phyloP scores from a whole-genome alignment of 2,329 filamentous ascomycete genomes.

The Claviceps sp. region DNA sequence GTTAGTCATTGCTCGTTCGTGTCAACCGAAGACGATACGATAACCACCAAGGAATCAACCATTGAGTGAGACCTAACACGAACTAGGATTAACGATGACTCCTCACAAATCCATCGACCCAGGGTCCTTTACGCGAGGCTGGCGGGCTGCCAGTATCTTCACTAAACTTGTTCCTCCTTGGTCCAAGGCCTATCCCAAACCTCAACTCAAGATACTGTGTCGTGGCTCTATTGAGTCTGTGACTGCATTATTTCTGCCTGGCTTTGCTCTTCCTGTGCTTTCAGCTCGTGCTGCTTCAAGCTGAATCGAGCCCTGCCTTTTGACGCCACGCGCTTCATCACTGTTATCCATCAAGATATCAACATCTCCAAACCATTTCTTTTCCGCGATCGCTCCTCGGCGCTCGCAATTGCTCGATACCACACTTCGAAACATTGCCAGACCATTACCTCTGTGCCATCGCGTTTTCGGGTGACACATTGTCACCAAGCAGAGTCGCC shows the following conservation, averaged over 20 bases:
- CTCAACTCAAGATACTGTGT: background rate
- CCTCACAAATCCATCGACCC: background rate
- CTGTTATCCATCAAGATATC: background rate
- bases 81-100: slow-evolving; percentile 5
- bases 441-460: background rate
- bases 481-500: background rate
- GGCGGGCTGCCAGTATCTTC: background rate
- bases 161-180: background rate
- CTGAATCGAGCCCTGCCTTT: background rate
- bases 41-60: background rate
- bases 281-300: background rate
- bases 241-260: background rate
- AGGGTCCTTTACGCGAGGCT: background rate
- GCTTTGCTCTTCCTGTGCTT: background rate
- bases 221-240: background rate
- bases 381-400: background rate
- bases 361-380: background rate
- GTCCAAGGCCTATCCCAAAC: background rate
- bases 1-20: background rate
- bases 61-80: slow-evolving; percentile 1
- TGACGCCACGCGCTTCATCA: background rate
- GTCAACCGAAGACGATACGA: background rate
- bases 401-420: background rate
- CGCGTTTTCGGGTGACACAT: background rate
- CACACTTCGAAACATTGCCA: background rate